Conservation (phyloP, 179 eudicot genomes). For the Gypsophila paniculata region DNA sequence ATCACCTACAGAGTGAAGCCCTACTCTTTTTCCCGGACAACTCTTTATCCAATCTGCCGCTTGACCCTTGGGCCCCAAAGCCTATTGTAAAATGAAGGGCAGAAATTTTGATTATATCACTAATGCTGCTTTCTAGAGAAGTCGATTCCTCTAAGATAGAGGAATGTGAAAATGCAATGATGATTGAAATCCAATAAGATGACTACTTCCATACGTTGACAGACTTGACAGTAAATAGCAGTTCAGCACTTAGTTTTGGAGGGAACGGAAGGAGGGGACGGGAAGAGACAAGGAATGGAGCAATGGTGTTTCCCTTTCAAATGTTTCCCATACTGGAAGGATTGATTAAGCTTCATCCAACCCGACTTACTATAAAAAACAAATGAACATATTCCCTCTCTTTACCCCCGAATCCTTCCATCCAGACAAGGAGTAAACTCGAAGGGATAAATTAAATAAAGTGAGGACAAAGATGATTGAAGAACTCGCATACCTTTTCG, state of each 20-base stretch:
- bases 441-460: background rate
- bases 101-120: background rate
- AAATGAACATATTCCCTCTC: background rate
- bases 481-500: slow-evolving; percentile 44
- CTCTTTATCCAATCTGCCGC: slow-evolving; percentile 42
- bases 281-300: no score
- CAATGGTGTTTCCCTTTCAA: no score
- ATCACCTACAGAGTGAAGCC: slow-evolving; percentile 56
- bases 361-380: background rate
- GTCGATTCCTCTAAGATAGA: background rate
- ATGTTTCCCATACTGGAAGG: no score
- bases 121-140: background rate
- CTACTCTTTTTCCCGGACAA: slow-evolving; percentile 55
- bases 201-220: background rate
- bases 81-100: slow-evolving; percentile 28
- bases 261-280: no score
- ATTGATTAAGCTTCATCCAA: no score
- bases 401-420: background rate
- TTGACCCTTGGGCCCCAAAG: slow-evolving; percentile 70
- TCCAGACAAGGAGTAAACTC: background rate
- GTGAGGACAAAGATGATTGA: background rate
- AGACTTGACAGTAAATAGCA: background rate
- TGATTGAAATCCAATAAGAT: background rate
- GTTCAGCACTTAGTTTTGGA: background rate
- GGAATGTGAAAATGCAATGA: background rate